A percentile compares a stretch with the other conserved stretches of the same genome.
These are phyloP conservation scores for Cladophialophora chaetospira DNA, from an alignment of 2,329 filamentous ascomycete species.

Conservation along the genomic window DNA sequence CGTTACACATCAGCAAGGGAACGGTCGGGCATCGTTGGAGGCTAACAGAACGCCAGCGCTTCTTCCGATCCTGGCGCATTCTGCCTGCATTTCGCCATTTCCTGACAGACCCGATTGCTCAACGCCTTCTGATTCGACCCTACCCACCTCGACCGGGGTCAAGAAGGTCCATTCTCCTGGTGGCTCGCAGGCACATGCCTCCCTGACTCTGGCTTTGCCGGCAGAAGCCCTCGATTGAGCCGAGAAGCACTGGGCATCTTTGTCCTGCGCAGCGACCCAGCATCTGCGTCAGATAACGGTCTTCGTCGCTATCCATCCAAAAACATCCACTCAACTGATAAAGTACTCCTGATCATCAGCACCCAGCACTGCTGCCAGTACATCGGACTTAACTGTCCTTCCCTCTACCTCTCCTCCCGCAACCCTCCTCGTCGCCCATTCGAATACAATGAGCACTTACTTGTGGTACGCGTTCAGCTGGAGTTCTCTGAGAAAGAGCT, in stretches of 20 bases:
- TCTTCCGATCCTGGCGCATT: slow-evolving; percentile 28
- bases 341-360: slow-evolving; percentile 18
- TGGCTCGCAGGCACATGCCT: slow-evolving; percentile 28
- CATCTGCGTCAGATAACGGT: slow-evolving; percentile 26
- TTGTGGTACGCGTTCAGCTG: slow-evolving; percentile 35
- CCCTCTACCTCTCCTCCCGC: slow-evolving; percentile 3
- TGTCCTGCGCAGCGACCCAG: slow-evolving; percentile 16
- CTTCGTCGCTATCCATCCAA: slow-evolving; percentile 21
- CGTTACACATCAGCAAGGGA: slow-evolving; percentile 13
- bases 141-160: background rate
- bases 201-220: slow-evolving; percentile 22
- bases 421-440: slow-evolving; percentile 1
- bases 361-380: slow-evolving; percentile 7
- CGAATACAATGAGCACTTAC: slow-evolving; percentile 33
- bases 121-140: slow-evolving; percentile 27
- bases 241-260: slow-evolving; percentile 7
- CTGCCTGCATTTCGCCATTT: slow-evolving; percentile 21
- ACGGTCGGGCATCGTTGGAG: slow-evolving; percentile 30
- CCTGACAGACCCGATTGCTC: slow-evolving; percentile 25
- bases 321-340: slow-evolving; percentile 23
- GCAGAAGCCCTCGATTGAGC: slow-evolving; percentile 19
- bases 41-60: slow-evolving; percentile 22
- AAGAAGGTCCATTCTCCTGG: slow-evolving; percentile 24
- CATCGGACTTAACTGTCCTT: slow-evolving; percentile 2
- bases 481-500: slow-evolving; percentile 34